Percentiles rank a stretch among this genome's conserved stretches.
Conservation (phyloP, 2,329 filamentous ascomycete species). For the Nigrospora sphaerica region DNA sequence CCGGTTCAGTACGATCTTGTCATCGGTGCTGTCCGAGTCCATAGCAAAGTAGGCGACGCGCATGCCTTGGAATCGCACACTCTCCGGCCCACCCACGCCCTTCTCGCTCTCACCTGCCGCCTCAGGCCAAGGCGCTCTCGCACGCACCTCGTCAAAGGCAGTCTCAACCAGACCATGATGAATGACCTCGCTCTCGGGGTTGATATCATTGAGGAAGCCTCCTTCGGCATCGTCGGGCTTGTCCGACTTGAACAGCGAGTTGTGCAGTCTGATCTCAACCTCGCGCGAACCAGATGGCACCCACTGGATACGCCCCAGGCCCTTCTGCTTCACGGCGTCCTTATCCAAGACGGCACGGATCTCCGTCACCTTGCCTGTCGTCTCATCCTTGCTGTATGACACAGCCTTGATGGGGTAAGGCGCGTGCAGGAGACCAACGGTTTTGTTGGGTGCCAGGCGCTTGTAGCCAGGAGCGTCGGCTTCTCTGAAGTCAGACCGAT, state of each 20-base stretch:
- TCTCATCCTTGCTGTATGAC: conserved; percentile 59
- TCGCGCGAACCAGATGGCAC: conserved; percentile 63
- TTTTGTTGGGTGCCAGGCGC: conserved; percentile 67
- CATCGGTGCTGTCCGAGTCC: conserved; percentile 70
- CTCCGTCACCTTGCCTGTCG: conserved; percentile 54
- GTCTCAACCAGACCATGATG: conserved; percentile 77
- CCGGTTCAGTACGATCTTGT: conserved; percentile 81
- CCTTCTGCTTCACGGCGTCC: conserved; percentile 44
- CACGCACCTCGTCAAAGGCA: conserved; percentile 71
- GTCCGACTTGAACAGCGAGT: conserved; percentile 78
- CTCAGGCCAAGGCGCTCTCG: conserved; percentile 74
- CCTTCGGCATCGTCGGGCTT: conserved; percentile 71
- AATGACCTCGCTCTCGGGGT: conserved; percentile 76
- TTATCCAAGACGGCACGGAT: conserved; percentile 64
- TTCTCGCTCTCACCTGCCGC: conserved; percentile 62
- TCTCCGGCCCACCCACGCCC: conserved; percentile 59
- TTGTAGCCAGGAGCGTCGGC: conserved; percentile 68
- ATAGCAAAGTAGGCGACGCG: conserved; percentile 79
- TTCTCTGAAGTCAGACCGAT: conserved; percentile 71
- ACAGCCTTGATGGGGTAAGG: conserved; percentile 63
- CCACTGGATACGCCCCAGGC: conserved; percentile 64
- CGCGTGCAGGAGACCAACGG: conserved; percentile 65
- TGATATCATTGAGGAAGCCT: conserved; percentile 78
- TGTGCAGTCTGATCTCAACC: conserved; percentile 72
- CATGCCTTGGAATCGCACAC: conserved; percentile 85